Evolutionary conservation across 306 rosid genomes (phyloP).

Genomic region (Purshia tridentata): DNA sequence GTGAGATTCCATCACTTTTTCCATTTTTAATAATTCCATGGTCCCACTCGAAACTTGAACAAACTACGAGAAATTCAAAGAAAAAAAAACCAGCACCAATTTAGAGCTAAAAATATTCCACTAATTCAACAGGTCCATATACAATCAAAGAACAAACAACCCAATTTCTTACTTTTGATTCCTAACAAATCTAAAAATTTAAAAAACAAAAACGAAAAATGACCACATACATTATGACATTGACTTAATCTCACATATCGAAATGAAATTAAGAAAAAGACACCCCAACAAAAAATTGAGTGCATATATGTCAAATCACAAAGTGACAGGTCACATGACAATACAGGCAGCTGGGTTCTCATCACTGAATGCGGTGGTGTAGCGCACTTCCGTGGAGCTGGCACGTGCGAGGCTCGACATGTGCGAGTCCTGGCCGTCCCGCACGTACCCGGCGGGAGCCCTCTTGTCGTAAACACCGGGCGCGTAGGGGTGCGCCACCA

Average conservation of each 20-base stretch:
- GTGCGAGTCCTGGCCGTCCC: conserved; percentile 40
- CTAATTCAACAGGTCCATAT: too few relatives aligned
- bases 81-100: too few relatives aligned
- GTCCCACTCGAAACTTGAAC: too few relatives aligned
- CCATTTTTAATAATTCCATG: too few relatives aligned
- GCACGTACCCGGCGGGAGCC: conserved; percentile 81
- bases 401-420: conserved; percentile 61
- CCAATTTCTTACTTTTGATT: too few relatives aligned
- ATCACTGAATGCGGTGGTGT: conserved; percentile 87
- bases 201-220: too few relatives aligned
- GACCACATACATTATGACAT: too few relatives aligned
- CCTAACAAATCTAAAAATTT: too few relatives aligned
- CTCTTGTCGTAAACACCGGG: conserved; percentile 66
- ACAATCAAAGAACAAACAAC: too few relatives aligned
- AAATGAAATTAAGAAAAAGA: neutral
- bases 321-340: conserved; percentile 46
- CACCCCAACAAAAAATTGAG: neutral
- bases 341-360: conserved; percentile 69
- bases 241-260: neutral
- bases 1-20: too few relatives aligned
- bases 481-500: conserved; percentile 75
- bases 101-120: too few relatives aligned
- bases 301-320: neutral
- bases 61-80: too few relatives aligned
- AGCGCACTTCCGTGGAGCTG: conserved; percentile 70